phyloP scores from a whole-genome alignment of 352 stramenopile species.

The Blastocystis sp. region DNA sequence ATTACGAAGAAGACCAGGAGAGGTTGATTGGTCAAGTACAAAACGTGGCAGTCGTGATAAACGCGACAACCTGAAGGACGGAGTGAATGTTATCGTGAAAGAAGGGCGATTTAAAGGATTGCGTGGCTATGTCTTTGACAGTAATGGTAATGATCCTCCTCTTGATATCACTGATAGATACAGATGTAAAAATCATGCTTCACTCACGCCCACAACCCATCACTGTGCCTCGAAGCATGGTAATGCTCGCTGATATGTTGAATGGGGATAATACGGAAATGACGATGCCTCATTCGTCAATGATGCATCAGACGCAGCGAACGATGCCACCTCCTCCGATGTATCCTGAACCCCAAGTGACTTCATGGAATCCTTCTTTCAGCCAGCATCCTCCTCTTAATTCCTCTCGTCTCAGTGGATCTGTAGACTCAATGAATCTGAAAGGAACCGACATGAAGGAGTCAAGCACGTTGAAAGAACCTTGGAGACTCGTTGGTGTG shows the following conservation, averaged over 20 bases:
- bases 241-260: background rate
- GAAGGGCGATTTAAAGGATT: constrained; percentile 43
- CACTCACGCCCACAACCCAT: constrained; percentile 38
- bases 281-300: background rate
- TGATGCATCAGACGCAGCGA: background rate
- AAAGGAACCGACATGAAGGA: background rate
- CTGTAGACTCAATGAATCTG: background rate
- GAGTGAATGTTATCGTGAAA: constrained; percentile 8
- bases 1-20: background rate
- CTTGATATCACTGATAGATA: background rate
- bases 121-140: constrained; percentile 23
- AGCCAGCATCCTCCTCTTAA: no score
- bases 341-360: background rate
- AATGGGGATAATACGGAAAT: constrained; percentile 17
- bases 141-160: background rate
- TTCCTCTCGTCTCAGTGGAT: background rate
- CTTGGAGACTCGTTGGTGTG: background rate
- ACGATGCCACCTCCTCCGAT: background rate
- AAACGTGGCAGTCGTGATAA: constrained; percentile 40
- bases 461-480: background rate
- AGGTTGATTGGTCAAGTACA: constrained; percentile 11
- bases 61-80: constrained; percentile 30
- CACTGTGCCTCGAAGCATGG: background rate
- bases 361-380: background rate
- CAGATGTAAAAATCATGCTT: constrained; percentile 50